phyloP scores from a whole-genome alignment of 2,329 filamentous ascomycete genomes.

The Aspergillus fischeri region DNA sequence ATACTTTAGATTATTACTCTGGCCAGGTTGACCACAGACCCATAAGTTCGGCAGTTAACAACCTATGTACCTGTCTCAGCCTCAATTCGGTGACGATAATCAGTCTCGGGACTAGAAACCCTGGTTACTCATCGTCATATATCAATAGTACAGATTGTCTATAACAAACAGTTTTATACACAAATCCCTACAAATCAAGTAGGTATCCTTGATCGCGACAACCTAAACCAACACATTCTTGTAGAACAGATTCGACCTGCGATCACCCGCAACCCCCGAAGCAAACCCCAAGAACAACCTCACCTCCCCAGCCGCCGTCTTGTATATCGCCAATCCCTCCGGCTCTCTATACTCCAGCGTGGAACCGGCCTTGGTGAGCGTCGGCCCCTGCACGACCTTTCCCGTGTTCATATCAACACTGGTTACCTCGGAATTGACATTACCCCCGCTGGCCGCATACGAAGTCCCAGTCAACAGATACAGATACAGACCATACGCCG shows the following conservation, averaged over 20 bases:
- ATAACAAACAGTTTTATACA: not conserved
- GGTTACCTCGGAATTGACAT: constrained; percentile 15
- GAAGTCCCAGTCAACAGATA: constrained; percentile 15
- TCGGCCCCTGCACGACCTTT: constrained; percentile 15
- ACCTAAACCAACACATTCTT: constrained; percentile 15
- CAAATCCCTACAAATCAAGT: too few relatives aligned
- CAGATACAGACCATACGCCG: constrained; percentile 15
- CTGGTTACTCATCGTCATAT: too few relatives aligned
- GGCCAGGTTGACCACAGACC: too few relatives aligned
- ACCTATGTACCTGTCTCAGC: too few relatives aligned
- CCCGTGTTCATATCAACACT: constrained; percentile 18
- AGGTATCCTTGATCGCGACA: too few relatives aligned
- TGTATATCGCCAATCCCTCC: constrained; percentile 20
- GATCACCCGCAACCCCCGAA: constrained; percentile 13
- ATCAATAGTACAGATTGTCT: too few relatives aligned
- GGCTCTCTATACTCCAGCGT: constrained; percentile 17
- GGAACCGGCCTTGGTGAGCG: constrained; percentile 17
- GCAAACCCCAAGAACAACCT: constrained; percentile 21
- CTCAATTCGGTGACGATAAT: too few relatives aligned
- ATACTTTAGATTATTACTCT: too few relatives aligned
- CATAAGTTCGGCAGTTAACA: too few relatives aligned
- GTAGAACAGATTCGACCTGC: constrained; percentile 18
- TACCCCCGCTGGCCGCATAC: constrained; percentile 9
- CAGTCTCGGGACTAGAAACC: too few relatives aligned
- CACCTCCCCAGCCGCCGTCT: constrained; percentile 15